Base-by-base conservation (phyloP, 2,329 filamentous ascomycete genomes). In the Alternaria metachromatica region DNA sequence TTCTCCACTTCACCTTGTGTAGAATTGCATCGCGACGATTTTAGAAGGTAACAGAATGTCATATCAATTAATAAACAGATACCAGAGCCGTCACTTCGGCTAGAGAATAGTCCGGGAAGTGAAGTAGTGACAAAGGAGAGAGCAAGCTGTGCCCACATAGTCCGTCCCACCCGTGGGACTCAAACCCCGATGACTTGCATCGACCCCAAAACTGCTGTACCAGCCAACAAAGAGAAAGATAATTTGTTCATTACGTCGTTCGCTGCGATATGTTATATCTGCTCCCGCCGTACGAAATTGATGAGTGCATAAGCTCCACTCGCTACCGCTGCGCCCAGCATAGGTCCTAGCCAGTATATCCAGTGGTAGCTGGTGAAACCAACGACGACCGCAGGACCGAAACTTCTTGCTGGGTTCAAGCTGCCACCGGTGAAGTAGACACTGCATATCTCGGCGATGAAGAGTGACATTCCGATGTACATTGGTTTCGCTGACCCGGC, bases 401-500 rank as follows among this genome's bases (percentile, higher is more conserved):
- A 83, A 25, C 80, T 82, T 50, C 83, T 78, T 4, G 83, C 81
- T 18, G 83, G 83, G 62, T 84, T 84, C 33, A 84, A 73, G 11
- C 79, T 81, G n/a, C 82, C 81, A 30, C 82, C 81, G 1, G 82
- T 83, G 62, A 78, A 84, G 72, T 74, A 82, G 2, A 83, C 82
- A 78, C 84, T 83, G 28, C 80, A 80, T 43, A 88, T 70, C 64
- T 87, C 82, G 0, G 82, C 80, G 55, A 92, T 84, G 77, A 93
- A 93, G 61, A 93, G 84, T 0, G 90, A 84, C 11, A 92, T 78
- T 2, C 91, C 92, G 69, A 94, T 92, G 11, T 88, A 90, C 13
- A 93, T 81, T 0, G 91, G 90, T 80, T 93, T 92, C 73, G 92
- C 88, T 13, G 63, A 53, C 21, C 71, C 66, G 9, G 87, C 86